Conservation (phyloP, 2,329 filamentous ascomycete species). For the Phaeosphaeriaceae sp. region DNA sequence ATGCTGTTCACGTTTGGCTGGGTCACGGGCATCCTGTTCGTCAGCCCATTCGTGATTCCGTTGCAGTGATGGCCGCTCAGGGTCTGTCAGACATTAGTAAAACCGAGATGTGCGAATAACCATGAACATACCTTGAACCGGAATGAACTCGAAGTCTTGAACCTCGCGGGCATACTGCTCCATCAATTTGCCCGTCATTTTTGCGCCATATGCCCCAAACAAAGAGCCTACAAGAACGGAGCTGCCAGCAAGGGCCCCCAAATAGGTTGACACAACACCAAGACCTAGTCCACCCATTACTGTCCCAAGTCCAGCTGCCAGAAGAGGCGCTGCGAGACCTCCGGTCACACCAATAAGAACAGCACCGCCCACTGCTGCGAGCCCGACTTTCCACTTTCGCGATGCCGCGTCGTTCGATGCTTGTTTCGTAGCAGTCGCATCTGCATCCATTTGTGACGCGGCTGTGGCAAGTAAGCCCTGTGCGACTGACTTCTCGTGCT, state of each 20-base stretch:
- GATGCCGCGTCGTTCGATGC: conserved; percentile 68
- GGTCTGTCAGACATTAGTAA: conserved; percentile 19
- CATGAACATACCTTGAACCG: conserved; percentile 60
- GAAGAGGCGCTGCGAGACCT: conserved; percentile 76
- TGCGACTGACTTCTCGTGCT: conserved; percentile 77
- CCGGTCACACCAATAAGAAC: conserved; percentile 81
- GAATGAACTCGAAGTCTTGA: conserved; percentile 87
- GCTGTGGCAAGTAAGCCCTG: conserved; percentile 72
- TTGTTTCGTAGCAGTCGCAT: conserved; percentile 75
- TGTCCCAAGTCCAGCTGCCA: conserved; percentile 78
- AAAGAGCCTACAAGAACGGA: conserved; percentile 79
- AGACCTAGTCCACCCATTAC: conserved; percentile 79
- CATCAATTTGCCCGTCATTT: conserved; percentile 84
- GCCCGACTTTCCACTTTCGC: conserved; percentile 78
- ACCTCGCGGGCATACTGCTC: conserved; percentile 83
- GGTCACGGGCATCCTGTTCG: conserved; percentile 33
- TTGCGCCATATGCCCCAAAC: conserved; percentile 86
- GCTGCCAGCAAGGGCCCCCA: conserved; percentile 81
- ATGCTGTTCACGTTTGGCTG: conserved; percentile 37
- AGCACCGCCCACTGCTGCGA: conserved; percentile 86
- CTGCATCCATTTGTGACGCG: conserved; percentile 73
- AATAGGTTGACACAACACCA: conserved; percentile 74
- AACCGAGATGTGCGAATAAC: background rate
- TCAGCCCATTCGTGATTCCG: conserved; percentile 32
- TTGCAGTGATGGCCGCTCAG: conserved; percentile 27